Evolutionary conservation across 2,329 filamentous ascomycete genomes (phyloP), one percentile per base, ranked within the genome.

Genomic region (Elsinoe ampelina): DNA sequence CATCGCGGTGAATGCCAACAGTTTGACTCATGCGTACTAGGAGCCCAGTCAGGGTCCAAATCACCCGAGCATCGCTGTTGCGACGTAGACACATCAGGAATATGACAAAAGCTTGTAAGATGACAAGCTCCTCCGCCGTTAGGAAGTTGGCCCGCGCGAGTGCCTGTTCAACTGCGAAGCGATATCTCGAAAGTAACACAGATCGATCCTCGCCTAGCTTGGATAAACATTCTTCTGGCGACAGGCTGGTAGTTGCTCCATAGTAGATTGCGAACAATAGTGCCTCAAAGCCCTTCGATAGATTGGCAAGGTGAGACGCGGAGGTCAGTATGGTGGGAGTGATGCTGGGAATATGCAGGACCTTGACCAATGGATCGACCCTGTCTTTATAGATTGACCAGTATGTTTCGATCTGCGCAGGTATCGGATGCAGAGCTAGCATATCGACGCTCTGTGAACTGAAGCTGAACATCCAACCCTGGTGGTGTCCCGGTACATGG

Each of bases 311-410:
- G 56, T 83, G 80, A 38, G 76, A 77, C 35, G 81, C 76, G 1
- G 84, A 76, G n/a, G 81, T 76, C 15, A 82, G 76, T 36, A 89
- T 77, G 0, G 81, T 73, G 26, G 77, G 77, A 58, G 81, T 80
- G 66, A 83, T 79, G 2, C 83, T 83, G 0, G 85, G 86, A 0
- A 86, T 74, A 66, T 91, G 87, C 6, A 89, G 66, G 11, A 89
- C 75, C 66, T 88, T 89, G 63, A 86, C 75, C 8, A 89, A 69
- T 0, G 86, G 84, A 63, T 90, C 85, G 7, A 90, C 85, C 54
- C 87, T 88, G 61, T 88, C 83, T 60, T 84, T 79, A 68, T 82
- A 90, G 10, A 83, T 76, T 51, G 82, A 78, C 86, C 86, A 89
- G 57, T 88, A 80, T 50, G 80, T 80, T 0, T 77, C 77, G 50